Evolutionary conservation across 805 yeast species (phyloP).

Genomic region (Teunomyces atbi): DNA sequence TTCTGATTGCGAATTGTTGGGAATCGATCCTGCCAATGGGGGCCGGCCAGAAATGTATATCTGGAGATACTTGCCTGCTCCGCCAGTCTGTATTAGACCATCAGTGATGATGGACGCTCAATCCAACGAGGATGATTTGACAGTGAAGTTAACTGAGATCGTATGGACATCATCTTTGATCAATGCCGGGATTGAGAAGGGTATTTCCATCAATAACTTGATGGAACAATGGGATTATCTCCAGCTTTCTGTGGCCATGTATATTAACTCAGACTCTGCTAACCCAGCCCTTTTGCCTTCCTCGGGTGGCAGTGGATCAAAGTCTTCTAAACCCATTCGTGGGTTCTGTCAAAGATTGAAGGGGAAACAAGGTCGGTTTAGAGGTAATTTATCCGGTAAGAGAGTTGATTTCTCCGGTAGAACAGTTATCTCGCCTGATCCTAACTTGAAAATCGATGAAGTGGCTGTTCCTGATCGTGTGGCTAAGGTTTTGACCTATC

Average conservation of each 20-base stretch:
- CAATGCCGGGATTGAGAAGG: constrained; percentile 92
- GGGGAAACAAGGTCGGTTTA: constrained; percentile 98
- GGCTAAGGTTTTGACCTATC: constrained; percentile 92
- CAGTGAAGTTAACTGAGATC: constrained; percentile 92
- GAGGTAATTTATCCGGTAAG: constrained; percentile 97
- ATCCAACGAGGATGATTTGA: constrained; percentile 94
- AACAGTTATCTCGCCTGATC: constrained; percentile 98
- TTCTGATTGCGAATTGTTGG: constrained; percentile 87
- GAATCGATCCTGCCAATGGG: constrained; percentile 80
- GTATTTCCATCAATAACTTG: constrained; percentile 85
- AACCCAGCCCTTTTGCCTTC: constrained; percentile 77
- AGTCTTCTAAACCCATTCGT: constrained; percentile 73
- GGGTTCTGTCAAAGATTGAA: constrained; percentile 96
- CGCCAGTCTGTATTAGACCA: constrained; percentile 98
- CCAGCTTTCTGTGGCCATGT: constrained; percentile 94
- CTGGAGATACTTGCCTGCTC: constrained; percentile 97
- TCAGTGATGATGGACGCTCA: constrained; percentile 92
- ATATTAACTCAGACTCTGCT: constrained; percentile 93
- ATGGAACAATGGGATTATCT: constrained; percentile 99
- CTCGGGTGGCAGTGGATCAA: constrained; percentile 51
- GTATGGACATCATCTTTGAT: constrained; percentile 96
- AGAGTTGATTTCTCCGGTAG: constrained; percentile 98
- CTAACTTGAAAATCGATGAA: constrained; percentile 89
- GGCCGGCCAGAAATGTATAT: constrained; percentile 96
- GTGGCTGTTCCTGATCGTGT: constrained; percentile 98